A percentile compares a stretch with the other conserved stretches of the same genome.
Evolutionary conservation across 2,329 filamentous ascomycete species (phyloP).

Genomic region (Calonectria leucothoes): DNA sequence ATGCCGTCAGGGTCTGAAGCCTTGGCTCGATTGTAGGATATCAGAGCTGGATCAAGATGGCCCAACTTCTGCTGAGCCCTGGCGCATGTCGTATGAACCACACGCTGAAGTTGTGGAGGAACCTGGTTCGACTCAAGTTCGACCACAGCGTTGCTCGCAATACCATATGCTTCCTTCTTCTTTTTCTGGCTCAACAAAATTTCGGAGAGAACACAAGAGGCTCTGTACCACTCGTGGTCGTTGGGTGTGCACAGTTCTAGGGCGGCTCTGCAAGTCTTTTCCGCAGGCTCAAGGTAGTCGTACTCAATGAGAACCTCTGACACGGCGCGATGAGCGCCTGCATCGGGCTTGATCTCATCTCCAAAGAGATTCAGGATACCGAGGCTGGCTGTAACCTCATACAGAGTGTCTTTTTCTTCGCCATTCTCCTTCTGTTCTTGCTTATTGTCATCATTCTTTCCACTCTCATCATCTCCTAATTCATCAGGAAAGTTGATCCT

Average conservation of each 20-base stretch:
- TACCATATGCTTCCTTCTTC: background rate
- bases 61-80: background rate
- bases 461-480: background rate
- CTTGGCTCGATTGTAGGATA: background rate
- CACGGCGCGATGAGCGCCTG: background rate
- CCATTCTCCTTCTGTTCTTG: background rate
- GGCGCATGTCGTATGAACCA: background rate
- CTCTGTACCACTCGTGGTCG: background rate
- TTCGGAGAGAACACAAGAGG: background rate
- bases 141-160: background rate
- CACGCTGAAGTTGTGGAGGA: background rate
- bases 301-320: background rate
- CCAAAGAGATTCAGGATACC: background rate
- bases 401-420: background rate
- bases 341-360: background rate
- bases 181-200: background rate
- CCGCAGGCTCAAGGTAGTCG: background rate
- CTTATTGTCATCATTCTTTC: background rate
- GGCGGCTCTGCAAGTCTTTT: background rate
- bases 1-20: constrained; percentile 16
- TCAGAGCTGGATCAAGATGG: background rate
- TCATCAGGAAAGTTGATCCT: background rate
- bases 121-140: background rate
- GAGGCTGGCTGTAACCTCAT: background rate
- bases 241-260: background rate